Evolutionary conservation across 2,329 filamentous ascomycete species (phyloP).

Genomic region (Coleophoma crateriformis): DNA sequence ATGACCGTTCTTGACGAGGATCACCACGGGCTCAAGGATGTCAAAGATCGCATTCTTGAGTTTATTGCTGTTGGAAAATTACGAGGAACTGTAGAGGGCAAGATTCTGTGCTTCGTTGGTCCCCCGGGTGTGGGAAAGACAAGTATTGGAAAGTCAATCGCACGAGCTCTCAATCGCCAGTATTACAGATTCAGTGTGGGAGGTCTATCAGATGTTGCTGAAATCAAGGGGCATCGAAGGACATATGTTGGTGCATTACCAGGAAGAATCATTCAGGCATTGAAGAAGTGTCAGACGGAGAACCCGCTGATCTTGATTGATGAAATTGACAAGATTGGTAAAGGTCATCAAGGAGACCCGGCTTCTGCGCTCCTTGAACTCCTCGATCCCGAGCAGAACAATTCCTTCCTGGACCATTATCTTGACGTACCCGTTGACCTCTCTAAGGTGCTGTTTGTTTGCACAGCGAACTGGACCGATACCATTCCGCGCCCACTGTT

Average conservation of each 20-base stretch:
- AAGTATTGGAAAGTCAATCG: slow-evolving; percentile 97
- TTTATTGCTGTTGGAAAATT: slow-evolving; percentile 98
- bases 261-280: slow-evolving; percentile 92
- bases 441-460: slow-evolving; percentile 96
- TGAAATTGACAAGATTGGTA: slow-evolving; percentile 96
- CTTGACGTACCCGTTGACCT: slow-evolving; percentile 97
- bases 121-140: slow-evolving; percentile 98
- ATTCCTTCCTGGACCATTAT: slow-evolving; percentile 95
- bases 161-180: slow-evolving; percentile 85
- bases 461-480: slow-evolving; percentile 98
- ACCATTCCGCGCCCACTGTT: slow-evolving; percentile 91
- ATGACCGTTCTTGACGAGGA: slow-evolving; percentile 90
- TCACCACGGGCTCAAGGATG: slow-evolving; percentile 93
- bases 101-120: slow-evolving; percentile 96
- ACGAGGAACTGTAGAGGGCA: slow-evolving; percentile 93
- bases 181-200: slow-evolving; percentile 99
- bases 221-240: slow-evolving; percentile 95
- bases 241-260: slow-evolving; percentile 96
- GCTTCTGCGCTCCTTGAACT: slow-evolving; percentile 90
- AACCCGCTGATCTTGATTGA: slow-evolving; percentile 96
- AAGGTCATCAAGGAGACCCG: slow-evolving; percentile 93
- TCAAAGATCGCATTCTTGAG: slow-evolving; percentile 96
- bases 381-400: slow-evolving; percentile 95
- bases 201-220: slow-evolving; percentile 92
- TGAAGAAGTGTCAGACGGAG: slow-evolving; percentile 99